Evolutionary conservation across 2,329 filamentous ascomycete species (phyloP).

Genomic region (Aspergillus thermomutatus): DNA sequence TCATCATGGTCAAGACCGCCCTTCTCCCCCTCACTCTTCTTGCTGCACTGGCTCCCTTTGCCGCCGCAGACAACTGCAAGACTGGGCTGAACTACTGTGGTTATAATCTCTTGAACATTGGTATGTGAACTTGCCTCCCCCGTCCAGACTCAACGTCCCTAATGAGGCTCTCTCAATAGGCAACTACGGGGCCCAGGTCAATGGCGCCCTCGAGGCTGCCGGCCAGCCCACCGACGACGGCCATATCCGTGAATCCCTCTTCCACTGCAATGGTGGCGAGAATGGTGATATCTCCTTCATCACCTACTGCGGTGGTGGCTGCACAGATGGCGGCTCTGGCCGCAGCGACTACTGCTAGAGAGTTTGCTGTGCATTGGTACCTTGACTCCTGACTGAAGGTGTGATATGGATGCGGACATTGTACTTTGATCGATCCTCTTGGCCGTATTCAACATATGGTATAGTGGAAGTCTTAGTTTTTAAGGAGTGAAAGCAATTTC

Average conservation of each 20-base stretch:
- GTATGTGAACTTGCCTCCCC: not conserved
- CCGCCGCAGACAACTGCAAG: slow-evolving; percentile 7
- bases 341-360: slow-evolving; percentile 6
- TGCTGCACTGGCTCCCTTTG: not conserved
- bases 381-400: not conserved
- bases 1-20: slow-evolving; percentile 4
- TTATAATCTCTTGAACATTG: slow-evolving; percentile 6
- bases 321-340: slow-evolving; percentile 4
- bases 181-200: slow-evolving; percentile 5
- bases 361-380: not conserved
- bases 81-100: slow-evolving; percentile 8
- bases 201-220: slow-evolving; percentile 2
- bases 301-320: slow-evolving; percentile 3
- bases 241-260: slow-evolving; percentile 7
- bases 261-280: slow-evolving; percentile 5
- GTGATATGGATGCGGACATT: not conserved
- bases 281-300: slow-evolving; percentile 8
- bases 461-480: not conserved
- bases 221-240: slow-evolving; percentile 1
- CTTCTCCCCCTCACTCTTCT: slow-evolving; percentile 1
- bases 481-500: not conserved
- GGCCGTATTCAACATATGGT: not conserved
- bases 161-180: not conserved
- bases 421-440: not conserved
- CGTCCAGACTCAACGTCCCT: not conserved